Evolutionary conservation across 2,329 filamentous ascomycete genomes (phyloP).

Genomic region (Escovopsis sp.): DNA sequence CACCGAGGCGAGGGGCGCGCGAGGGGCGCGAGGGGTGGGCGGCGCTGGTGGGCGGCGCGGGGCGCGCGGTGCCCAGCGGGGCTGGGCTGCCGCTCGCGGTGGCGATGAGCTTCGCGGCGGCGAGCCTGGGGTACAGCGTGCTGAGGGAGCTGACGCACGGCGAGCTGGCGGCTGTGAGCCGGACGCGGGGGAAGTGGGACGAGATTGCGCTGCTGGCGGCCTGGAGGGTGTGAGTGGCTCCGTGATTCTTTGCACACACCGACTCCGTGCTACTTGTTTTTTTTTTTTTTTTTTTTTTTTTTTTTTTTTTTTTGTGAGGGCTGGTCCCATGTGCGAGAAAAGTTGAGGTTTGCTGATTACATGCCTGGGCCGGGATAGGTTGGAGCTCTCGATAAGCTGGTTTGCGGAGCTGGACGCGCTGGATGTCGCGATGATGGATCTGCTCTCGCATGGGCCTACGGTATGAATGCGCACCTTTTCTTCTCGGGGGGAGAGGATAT

Average conservation of each 20-base stretch:
- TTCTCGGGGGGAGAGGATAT: too few species aligned
- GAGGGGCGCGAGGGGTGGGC: too few species aligned
- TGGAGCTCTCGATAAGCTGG: constrained; percentile 62
- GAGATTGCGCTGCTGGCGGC: constrained; percentile 41
- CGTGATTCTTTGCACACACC: too few species aligned
- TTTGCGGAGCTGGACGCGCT: constrained; percentile 57
- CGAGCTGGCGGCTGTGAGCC: constrained; percentile 54
- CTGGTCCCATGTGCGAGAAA: background rate
- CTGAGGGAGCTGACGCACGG: constrained; percentile 43
- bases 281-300: background rate
- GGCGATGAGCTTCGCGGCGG: constrained; percentile 44
- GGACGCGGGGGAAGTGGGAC: constrained; percentile 44
- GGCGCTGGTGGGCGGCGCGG: too few species aligned
- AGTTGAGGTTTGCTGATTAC: too few species aligned
- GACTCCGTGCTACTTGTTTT: background rate
- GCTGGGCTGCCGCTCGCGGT: constrained; percentile 40
- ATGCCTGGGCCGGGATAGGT: constrained; percentile 28
- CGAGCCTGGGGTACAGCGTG: constrained; percentile 48
- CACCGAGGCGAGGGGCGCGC: too few species aligned
- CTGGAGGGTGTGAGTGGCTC: constrained; percentile 41
- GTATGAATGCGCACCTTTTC: constrained; percentile 20
- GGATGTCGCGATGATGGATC: constrained; percentile 49
- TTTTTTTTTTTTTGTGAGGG: background rate
- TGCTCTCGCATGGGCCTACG: constrained; percentile 62
- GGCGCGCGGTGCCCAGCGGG: constrained; percentile 3